These are phyloP conservation scores for Vicia sativa DNA, from an alignment of 306 rosid species.

Conservation along the genomic window DNA sequence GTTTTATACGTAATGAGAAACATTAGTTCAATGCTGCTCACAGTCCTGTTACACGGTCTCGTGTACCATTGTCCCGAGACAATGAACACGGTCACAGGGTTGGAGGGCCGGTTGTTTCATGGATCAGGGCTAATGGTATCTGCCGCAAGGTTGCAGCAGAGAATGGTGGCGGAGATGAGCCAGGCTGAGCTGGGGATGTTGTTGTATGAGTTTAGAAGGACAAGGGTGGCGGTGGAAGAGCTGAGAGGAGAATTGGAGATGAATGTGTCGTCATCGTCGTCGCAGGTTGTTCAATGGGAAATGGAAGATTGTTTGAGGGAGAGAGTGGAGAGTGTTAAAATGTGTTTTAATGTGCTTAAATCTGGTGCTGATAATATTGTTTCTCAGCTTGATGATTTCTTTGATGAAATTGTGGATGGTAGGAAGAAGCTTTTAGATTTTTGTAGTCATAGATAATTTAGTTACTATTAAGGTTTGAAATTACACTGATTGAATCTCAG, in stretches of 20 bases:
- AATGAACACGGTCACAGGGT: slow-evolving; percentile 45
- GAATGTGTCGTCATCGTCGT: slow-evolving; percentile 2
- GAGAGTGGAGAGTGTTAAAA: slow-evolving; percentile 69
- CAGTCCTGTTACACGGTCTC: slow-evolving; percentile 66
- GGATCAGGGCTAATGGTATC: slow-evolving; percentile 76
- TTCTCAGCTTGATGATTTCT: slow-evolving; percentile 93
- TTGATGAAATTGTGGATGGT: slow-evolving; percentile 95
- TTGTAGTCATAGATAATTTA: slow-evolving; percentile 62
- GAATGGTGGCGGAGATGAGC: slow-evolving; percentile 71
- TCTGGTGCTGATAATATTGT: slow-evolving; percentile 84
- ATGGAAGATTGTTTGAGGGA: slow-evolving; percentile 64
- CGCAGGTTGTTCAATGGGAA: slow-evolving; percentile 54
- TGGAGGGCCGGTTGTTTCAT: slow-evolving; percentile 70
- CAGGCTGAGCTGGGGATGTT: slow-evolving; percentile 64
- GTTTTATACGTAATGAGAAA: slow-evolving; percentile 96
- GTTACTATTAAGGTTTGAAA: neutral
- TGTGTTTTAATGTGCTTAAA: slow-evolving; percentile 69
- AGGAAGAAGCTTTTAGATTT: slow-evolving; percentile 98
- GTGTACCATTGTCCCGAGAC: slow-evolving; percentile 77
- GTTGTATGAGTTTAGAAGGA: slow-evolving; percentile 66
- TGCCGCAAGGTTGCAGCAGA: slow-evolving; percentile 72
- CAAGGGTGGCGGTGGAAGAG: slow-evolving; percentile 81
- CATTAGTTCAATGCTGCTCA: slow-evolving; percentile 81
- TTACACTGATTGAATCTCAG: no score
- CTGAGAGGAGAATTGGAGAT: slow-evolving; percentile 70